Evolutionary conservation across 2,329 filamentous ascomycete genomes (phyloP), one percentile per base, ranked within the genome.

Genomic region (Lachnellula arida): DNA sequence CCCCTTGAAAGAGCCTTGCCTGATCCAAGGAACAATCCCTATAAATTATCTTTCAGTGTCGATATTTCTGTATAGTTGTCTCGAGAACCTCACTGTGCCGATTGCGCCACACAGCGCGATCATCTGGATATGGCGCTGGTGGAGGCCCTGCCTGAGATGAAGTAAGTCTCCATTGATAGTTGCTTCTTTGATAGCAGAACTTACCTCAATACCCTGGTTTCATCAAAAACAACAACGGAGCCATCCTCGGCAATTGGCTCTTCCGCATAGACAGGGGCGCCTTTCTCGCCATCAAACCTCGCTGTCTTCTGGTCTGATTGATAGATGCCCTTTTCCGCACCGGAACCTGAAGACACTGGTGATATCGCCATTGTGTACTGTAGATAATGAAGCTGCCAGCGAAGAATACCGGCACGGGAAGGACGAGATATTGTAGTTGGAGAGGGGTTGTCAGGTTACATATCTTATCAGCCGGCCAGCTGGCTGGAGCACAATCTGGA

Each of bases 1-100:
- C 74, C 79, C 23, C 73, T 75, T 23, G 75, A 73, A 25, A 82
- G 76, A 0, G 78, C 76, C 57, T 75, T 73, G 28, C 80, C 81
- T 1, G 78, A 77, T 34, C 63, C 57, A 28, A 65, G 50, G 50
- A 65, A 65, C 4, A 64, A 51, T 51, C 62, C 60, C 59, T 61
- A 40, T 11, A 32, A 17, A 14, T 3, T 23, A 32, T 32, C 8
- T 32, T 11, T 55, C 11, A 61, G 39, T 51, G 17, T 43, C 9
- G 28, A 22, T 23, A 3, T 19, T 9, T n/a, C 5, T 12, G 22
- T 28, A 43, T 9, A 22, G n/a, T 12, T 15, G 25, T 39, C 46
- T 28, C n/a, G 37, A 46, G 17, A 23, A 37, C 48, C 57, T 34
- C 54, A 64, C 61, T 8, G 78, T 81, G 17, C 76, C 76, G 57